These are phyloP conservation scores for Aquilaria malaccensis DNA, from an alignment of 345 rosid species.

Conservation along the genomic window DNA sequence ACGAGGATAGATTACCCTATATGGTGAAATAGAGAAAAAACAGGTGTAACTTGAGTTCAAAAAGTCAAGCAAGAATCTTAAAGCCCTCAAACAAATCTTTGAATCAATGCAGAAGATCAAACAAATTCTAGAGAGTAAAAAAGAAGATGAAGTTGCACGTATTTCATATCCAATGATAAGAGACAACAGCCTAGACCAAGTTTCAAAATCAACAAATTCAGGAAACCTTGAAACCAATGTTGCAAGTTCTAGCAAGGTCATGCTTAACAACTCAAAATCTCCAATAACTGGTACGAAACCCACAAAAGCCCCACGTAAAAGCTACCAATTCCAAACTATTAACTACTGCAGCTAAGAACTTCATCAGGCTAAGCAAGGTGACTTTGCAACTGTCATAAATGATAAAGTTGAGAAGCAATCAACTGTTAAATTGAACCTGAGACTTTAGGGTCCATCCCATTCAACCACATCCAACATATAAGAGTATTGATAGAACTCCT, in stretches of 20 bases:
- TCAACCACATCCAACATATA: conserved; percentile 23
- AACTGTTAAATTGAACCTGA: conserved; percentile 37
- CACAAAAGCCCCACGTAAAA: conserved; percentile 30
- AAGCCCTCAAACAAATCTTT: conserved; percentile 79
- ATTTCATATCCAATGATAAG: conserved; percentile 19
- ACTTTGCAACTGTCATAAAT: conserved; percentile 26
- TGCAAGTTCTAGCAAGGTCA: conserved; percentile 27
- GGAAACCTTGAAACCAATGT: conserved; percentile 16
- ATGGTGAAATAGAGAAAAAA: conserved; percentile 78
- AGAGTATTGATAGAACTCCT: conserved; percentile 22
- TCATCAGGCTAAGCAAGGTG: conserved; percentile 23
- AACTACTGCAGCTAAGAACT: conserved; percentile 20
- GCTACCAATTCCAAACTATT: conserved; percentile 20
- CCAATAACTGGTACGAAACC: conserved; percentile 49
- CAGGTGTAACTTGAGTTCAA: conserved; percentile 66
- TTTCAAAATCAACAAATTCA: conserved; percentile 17
- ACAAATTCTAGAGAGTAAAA: conserved; percentile 29
- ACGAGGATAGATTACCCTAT: conserved; percentile 58
- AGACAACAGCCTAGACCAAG: conserved; percentile 22
- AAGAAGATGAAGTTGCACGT: conserved; percentile 29
- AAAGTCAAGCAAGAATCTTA: conserved; percentile 72
- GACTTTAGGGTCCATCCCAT: conserved; percentile 28
- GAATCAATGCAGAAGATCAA: conserved; percentile 75
- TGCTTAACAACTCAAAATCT: conserved; percentile 38
- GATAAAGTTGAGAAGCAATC: conserved; percentile 31